phyloP scores from a whole-genome alignment of 2,329 filamentous ascomycete genomes.

The Phialocephala sp. region DNA sequence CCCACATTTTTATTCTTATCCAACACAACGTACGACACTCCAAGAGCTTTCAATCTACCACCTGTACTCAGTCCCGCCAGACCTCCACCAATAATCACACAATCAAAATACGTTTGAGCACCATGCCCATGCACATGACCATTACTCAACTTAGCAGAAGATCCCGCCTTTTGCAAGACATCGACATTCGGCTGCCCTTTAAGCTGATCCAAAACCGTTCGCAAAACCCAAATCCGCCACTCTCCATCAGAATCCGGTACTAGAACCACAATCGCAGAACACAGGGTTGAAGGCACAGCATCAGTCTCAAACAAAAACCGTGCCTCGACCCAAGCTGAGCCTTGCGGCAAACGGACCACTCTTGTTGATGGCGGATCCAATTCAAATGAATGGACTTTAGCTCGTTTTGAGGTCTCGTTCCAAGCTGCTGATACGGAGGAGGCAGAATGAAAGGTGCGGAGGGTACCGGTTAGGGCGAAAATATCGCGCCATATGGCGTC shows the following conservation, averaged over 20 bases:
- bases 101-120: conserved; percentile 6
- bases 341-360: not conserved
- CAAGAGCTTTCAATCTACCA: conserved; percentile 20
- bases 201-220: conserved; percentile 17
- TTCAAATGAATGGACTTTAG: not conserved
- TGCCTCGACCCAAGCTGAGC: not conserved
- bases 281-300: not conserved
- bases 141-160: not conserved
- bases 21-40: conserved; percentile 46
- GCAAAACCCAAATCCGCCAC: conserved; percentile 23
- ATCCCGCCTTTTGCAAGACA: not conserved
- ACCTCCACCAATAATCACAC: conserved; percentile 20
- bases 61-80: conserved; percentile 14
- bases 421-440: not conserved
- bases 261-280: not conserved
- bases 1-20: conserved; percentile 62
- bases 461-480: conserved; percentile 15
- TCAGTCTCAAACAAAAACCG: not conserved
- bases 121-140: conserved; percentile 2
- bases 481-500: conserved; percentile 20
- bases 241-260: not conserved
- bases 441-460: conserved; percentile 3
- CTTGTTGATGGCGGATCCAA: not conserved
- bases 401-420: not conserved
- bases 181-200: conserved; percentile 13